Evolutionary conservation across 176 grass and related monocot genomes (phyloP), one percentile per base, ranked within the genome.

Genomic region (Melocanna baccifera): DNA sequence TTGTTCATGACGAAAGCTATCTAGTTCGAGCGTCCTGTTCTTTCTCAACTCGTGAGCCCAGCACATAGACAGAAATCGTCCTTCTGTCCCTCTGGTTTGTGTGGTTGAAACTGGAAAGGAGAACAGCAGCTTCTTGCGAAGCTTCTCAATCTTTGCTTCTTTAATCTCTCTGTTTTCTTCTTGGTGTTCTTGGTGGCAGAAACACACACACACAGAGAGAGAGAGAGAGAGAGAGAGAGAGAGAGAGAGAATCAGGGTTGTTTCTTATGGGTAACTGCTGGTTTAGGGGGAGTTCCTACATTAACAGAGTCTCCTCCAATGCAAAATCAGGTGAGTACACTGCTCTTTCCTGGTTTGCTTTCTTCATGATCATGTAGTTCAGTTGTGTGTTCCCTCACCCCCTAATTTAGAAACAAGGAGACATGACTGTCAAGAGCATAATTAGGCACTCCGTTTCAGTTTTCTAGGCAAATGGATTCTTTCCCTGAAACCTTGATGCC

Each of bases 241-340:
- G 16, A 1, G 22, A 0, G 9, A 12, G 20, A 1, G 52, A 23
- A n/a, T 50, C 23, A 47, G 57, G 20, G 22, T 23, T 37, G 71
- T 30, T 37, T 23, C 26, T 11, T 52, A 96, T 93, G 91, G 94
- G 94, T 51, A 96, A 96, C 77, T 93, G 94, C 88, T 81, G 79
- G 77, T 87, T 79, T 61, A 57, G 30, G 14, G 81, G 67, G 29
- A 86, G 57, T 22, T 23, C 86, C 22, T 75, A 66, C 37, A 64
- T 83, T 39, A 87, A 89, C 52, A 89, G 74, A 71, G 88, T 96
- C 78, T 95, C 88, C 70, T 92, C 91, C 37, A 91, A 68, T 39
- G 88, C 78, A 36, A 96, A 96, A 61, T 86, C 91, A 77, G 93
- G 93, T 93, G 61, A 78, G 58, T 85, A 32, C 25, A 62, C 46